Base-by-base conservation (phyloP, 768 basidiomycete species). In the Lactifluus volemus region DNA sequence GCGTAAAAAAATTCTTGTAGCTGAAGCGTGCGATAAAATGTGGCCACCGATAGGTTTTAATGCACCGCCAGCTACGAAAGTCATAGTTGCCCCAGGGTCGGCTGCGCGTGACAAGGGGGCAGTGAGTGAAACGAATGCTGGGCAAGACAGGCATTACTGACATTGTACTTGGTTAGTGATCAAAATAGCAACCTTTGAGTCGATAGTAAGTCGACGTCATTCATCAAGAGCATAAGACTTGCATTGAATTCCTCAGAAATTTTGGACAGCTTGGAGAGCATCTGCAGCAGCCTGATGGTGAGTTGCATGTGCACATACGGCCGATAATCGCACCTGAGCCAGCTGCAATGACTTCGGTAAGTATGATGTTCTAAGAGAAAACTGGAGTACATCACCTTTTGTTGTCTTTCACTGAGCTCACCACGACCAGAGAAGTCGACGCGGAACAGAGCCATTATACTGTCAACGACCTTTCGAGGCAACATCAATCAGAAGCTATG, bases 381-480 rank as follows among this genome's bases (percentile, higher is more conserved):
- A 17, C 7, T 6, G 17, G 9, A 53, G 29, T 29, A 51, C 9
- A 67, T 49, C 52, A 84, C 89, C 76, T 93, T 93, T 70, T 98
- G 95, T 70, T 95, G 94, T 54, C 94, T 80, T 75, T 95, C 93
- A 66, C 92, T 94, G 44, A 97, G 74, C 71, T 97, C 96, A 34
- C 95, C 96, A 76, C 95, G 78, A 21, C 95, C 95, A 4, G 90
- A 91, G 71, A 78, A 98, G 73, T 98, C 95, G 48, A 93, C 90
- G 19, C 93, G 84, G 72, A 98, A 98, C 6, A 96, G 80, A 32
- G 95, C 96, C 92, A 98, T 96, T 63, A 98, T 95, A 67, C 91
- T 94, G 71, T 98, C 96, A 39, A 98, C 82, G 60, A 98, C 93
- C 88, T 96, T 68, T 5, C 58, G 49, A 45, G 5, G 25, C 29